These are phyloP conservation scores for Bipolaris zeicola DNA, from an alignment of 2,329 filamentous ascomycete species.

Conservation along the genomic window DNA sequence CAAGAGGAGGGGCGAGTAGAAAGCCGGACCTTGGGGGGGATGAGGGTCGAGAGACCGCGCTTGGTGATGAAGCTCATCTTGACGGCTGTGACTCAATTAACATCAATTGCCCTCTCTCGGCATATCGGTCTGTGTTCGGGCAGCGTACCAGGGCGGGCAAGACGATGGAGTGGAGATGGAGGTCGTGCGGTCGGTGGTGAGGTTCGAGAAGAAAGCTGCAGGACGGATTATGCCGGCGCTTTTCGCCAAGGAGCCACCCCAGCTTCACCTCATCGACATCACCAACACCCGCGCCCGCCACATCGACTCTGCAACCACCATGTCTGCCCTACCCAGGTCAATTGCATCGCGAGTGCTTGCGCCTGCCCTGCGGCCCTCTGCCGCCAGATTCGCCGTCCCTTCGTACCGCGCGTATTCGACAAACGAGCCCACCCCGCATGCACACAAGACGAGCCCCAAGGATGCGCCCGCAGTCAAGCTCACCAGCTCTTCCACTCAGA, in stretches of 20 bases:
- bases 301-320: constrained; percentile 34
- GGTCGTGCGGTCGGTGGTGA: constrained; percentile 37
- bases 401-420: constrained; percentile 42
- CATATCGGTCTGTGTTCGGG: constrained; percentile 12
- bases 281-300: constrained; percentile 20
- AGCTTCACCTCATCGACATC: constrained; percentile 33
- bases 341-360: constrained; percentile 50
- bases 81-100: constrained; percentile 52
- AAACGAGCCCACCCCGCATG: constrained; percentile 24
- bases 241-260: constrained; percentile 20
- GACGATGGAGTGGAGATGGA: constrained; percentile 44
- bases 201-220: constrained; percentile 40
- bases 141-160: constrained; percentile 45
- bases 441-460: constrained; percentile 41
- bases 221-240: constrained; percentile 33
- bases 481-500: constrained; percentile 54
- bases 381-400: constrained; percentile 29
- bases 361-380: constrained; percentile 37
- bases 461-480: constrained; percentile 46
- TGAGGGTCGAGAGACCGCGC: constrained; percentile 95
- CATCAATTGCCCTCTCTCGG: constrained; percentile 36
- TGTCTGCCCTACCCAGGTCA: constrained; percentile 49
- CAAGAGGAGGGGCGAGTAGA: constrained; percentile 13
- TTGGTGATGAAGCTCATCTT: constrained; percentile 93
- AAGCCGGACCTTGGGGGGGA: constrained; percentile 88